Base-by-base conservation (phyloP, 345 rosid genomes). In the Sapria himalayana region DNA sequence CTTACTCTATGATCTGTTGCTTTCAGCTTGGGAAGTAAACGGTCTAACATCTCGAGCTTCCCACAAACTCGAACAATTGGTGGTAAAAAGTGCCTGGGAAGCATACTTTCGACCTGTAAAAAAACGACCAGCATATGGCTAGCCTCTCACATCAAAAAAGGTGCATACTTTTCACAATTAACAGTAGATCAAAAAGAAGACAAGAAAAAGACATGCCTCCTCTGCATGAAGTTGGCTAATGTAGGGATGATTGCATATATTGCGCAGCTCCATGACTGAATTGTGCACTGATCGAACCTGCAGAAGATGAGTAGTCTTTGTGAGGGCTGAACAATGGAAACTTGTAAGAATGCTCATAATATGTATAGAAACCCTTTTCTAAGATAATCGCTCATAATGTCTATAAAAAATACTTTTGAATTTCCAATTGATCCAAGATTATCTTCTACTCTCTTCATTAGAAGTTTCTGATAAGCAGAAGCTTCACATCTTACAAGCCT, bases 1-100 rank as follows among this genome's bases (percentile, higher is more conserved):
- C 67, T 50, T 69, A 84, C 95, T 80, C 95, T 74, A 55, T 84
- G 95, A 52, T 78, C 95, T 19, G 95, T 67, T 39, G 92, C 95
- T 66, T 73, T 78, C 48, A 84, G 69, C 55, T 84, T 78, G 25
- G 95, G 95, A 29, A 84, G 74, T 51, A 84, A 56, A 17, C 92
- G 65, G 66, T 84, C 95, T 41, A 84, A 49, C 95, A 84, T 84
- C 78, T 84, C 95, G 60, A 84, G 95, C 78, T 84, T 84, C 50
- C 95, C 92, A 46, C 95, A 84, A 31, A 71, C 76, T 49, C 95
- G 73, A 46, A 84, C 19, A 41, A 79, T 59, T 42, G 92, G 61
- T 37, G 77, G 92, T 58, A 84, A 74, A 72, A 65, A 84, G 66
- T 84, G 92, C 55, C 48, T 65, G 4, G 92, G 95, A 52, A 84